phyloP scores from a whole-genome alignment of 2,329 filamentous ascomycete genomes.

The Colletotrichum godetiae region DNA sequence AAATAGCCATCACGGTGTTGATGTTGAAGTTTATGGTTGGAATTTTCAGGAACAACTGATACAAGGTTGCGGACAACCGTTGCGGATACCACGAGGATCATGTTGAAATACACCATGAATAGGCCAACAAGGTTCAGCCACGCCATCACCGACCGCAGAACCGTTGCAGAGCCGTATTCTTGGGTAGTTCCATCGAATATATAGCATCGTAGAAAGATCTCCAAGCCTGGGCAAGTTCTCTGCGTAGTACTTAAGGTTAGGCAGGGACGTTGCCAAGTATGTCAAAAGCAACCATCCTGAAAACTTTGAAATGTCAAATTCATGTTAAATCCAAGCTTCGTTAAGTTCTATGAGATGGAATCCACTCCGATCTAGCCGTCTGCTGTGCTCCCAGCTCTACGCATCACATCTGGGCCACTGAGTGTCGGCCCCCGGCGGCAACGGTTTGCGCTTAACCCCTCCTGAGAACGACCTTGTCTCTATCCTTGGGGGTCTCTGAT shows the following conservation, averaged over 20 bases:
- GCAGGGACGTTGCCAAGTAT: too few relatives aligned
- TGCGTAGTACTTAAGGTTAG: too few relatives aligned
- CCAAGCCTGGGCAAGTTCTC: not conserved
- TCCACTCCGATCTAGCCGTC: too few relatives aligned
- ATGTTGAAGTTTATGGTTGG: not conserved
- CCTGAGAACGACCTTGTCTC: not conserved
- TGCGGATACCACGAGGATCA: not conserved
- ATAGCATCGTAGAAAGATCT: not conserved
- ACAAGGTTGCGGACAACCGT: not conserved
- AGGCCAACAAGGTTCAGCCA: not conserved
- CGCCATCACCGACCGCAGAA: too few relatives aligned
- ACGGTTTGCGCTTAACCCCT: not conserved
- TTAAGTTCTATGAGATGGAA: too few relatives aligned
- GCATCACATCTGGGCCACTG: not conserved
- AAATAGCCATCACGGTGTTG: not conserved
- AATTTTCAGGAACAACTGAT: not conserved
- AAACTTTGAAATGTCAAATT: too few relatives aligned
- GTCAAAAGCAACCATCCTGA: too few relatives aligned
- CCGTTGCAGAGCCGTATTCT: not conserved
- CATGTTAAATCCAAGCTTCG: too few relatives aligned
- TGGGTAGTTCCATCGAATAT: not conserved
- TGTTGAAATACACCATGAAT: not conserved
- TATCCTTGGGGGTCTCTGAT: not conserved
- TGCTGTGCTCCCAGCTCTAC: too few relatives aligned
- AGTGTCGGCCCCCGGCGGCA: not conserved